These are phyloP conservation scores for Pseudocercospora macadamiae DNA, from an alignment of 2,329 filamentous ascomycete genomes.

Conservation along the genomic window DNA sequence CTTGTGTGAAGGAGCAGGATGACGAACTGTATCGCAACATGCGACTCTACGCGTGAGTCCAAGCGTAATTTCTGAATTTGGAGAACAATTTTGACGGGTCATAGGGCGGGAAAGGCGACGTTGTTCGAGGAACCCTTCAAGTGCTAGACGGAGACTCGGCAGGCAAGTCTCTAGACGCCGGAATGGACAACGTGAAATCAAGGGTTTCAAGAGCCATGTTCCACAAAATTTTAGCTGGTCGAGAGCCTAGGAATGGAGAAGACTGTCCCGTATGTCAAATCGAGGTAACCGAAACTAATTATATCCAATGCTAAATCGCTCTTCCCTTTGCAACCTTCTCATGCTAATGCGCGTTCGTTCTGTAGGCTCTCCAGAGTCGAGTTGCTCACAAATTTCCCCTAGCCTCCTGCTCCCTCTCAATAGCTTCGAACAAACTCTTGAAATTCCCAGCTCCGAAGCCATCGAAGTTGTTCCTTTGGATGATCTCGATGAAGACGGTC, in stretches of 20 bases:
- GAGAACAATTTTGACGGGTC: background rate
- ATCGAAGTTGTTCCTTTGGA: conserved; percentile 85
- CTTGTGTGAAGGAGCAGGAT: background rate
- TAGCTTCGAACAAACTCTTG: conserved; percentile 91
- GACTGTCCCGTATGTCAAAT: too few species aligned
- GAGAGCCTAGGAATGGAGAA: too few species aligned
- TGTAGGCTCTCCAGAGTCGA: too few species aligned
- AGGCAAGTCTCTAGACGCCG: too few species aligned
- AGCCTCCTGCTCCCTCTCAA: conserved; percentile 87
- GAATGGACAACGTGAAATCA: too few species aligned
- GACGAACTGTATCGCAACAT: background rate
- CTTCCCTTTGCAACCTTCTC: too few species aligned
- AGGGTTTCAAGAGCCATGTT: too few species aligned
- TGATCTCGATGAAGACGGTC: conserved; percentile 95
- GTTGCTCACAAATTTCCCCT: conserved; percentile 75
- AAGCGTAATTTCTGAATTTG: background rate
- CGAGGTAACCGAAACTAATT: too few species aligned
- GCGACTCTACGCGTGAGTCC: background rate
- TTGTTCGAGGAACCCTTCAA: background rate
- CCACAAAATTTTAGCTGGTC: too few species aligned
- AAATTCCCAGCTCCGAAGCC: conserved; percentile 96
- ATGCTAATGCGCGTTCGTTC: too few species aligned
- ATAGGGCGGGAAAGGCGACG: background rate
- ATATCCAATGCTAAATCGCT: too few species aligned
- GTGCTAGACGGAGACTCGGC: background rate